Base-by-base conservation (phyloP, 805 yeast genomes). In the Suhomyces canberraensis region DNA sequence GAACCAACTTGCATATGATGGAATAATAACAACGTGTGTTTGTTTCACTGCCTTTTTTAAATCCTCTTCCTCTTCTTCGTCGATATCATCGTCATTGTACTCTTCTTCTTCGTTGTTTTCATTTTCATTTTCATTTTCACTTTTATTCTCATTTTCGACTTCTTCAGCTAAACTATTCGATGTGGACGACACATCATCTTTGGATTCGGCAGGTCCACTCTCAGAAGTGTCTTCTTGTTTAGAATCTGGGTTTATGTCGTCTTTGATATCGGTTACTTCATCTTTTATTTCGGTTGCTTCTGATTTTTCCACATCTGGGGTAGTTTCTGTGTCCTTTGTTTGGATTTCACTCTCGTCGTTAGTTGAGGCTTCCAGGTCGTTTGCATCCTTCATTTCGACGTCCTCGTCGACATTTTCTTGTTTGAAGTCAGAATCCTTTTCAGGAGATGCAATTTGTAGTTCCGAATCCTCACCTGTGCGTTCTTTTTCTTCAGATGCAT, bases 1-100 rank as follows among this genome's bases (percentile, higher is more conserved):
- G 56, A 89, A 89, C 97, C 97, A 90, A 20, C 83, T 62, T 0
- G 95, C 73, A 56, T 87, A 90, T 0, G 96, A 86, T 4, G 97
- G 97, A 18, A 89, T 70, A 3, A 89, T 81, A 30, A 89, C 81
- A 0, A 89, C 78, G 54, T 88, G 95, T 0, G 95, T 79, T 61
- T 90, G 97, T 39, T 62, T 61, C 20, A 51, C 32, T 4, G 39
- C 25, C 16, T 36, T 33, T 7, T 35, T 39, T 21, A 17, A 16
- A 14, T 33, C 32, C 3, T 29, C 41, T 13, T 5, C 35, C 11
- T 30, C 36, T 4, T 36, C 33, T 11, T 25, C 35, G 13, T 33
- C 38, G 18, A 19, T 15, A 21, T 16, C 27, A 28, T 35, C 25
- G 3, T n/a, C 37, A 24, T 41, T 39, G 18, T 42, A 44, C 1